These are phyloP conservation scores for Asterochloris erici DNA, from an alignment of 139 green algal species.

Conservation along the genomic window DNA sequence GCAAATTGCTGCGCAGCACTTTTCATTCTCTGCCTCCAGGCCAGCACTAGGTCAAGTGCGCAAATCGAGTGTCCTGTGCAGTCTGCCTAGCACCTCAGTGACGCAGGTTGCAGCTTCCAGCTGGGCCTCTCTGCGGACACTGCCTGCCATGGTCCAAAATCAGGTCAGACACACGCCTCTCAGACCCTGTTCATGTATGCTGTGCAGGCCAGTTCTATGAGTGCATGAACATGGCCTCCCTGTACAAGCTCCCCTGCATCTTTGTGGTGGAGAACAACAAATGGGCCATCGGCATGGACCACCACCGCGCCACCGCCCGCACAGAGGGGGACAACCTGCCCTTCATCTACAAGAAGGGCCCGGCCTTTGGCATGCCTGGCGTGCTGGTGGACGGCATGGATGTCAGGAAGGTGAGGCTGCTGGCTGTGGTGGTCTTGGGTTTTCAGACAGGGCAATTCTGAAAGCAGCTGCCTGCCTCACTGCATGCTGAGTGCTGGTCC, in stretches of 20 bases:
- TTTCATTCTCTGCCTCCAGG: too few species aligned
- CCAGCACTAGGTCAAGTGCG: too few species aligned
- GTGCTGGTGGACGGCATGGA: constrained; percentile 98
- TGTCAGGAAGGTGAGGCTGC: constrained; percentile 81
- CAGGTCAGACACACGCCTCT: too few species aligned
- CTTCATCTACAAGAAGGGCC: constrained; percentile 97
- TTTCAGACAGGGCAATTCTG: too few species aligned
- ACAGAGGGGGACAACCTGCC: constrained; percentile 65
- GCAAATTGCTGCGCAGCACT: too few species aligned
- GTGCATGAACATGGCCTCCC: constrained; percentile 96
- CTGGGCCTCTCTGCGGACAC: too few species aligned
- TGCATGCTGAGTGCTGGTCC: not conserved
- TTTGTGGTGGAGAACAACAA: constrained; percentile 99
- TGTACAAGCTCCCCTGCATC: constrained; percentile 98
- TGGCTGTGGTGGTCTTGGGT: too few species aligned
- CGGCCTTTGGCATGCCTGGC: constrained; percentile 95
- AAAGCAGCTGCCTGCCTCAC: too few species aligned
- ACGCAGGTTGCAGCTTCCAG: too few species aligned
- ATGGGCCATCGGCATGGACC: constrained; percentile 97
- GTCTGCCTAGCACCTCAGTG: too few species aligned
- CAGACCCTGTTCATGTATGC: not conserved
- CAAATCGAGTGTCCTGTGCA: too few species aligned
- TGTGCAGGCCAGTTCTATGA: constrained; percentile 87
- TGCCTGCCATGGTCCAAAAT: too few species aligned
- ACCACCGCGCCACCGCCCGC: constrained; percentile 74